Percentiles rank a stretch among this genome's conserved stretches.
phyloP scores from a whole-genome alignment of 2,329 filamentous ascomycete genomes.

The Aspergillus ruber region DNA sequence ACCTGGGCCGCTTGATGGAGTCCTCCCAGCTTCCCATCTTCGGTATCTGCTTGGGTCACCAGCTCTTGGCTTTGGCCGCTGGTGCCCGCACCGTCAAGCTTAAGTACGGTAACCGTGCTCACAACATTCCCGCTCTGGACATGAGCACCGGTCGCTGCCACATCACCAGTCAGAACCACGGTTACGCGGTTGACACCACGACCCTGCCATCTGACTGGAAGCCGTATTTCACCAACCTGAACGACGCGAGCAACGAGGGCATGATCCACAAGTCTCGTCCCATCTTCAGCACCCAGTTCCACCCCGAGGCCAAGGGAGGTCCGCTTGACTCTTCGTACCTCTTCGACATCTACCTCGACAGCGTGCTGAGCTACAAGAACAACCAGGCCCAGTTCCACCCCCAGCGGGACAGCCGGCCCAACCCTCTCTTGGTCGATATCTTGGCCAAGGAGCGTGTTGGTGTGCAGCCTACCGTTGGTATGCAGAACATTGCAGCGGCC shows the following conservation, averaged over 20 bases:
- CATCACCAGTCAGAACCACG: conserved; percentile 98
- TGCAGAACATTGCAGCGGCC: conserved; percentile 36
- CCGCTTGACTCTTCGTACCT: conserved; percentile 93
- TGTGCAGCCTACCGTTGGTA: conserved; percentile 63
- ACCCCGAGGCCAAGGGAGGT: conserved; percentile 95
- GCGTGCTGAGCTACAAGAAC: conserved; percentile 82
- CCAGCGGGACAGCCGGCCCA: conserved; percentile 78
- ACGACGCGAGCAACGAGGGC: conserved; percentile 93
- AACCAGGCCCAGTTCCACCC: conserved; percentile 64
- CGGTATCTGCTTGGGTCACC: conserved; percentile 96
- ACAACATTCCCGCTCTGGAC: conserved; percentile 95
- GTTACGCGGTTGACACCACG: conserved; percentile 83
- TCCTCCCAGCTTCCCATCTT: conserved; percentile 86
- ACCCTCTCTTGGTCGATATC: conserved; percentile 80
- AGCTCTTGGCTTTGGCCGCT: conserved; percentile 82
- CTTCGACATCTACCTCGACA: conserved; percentile 93
- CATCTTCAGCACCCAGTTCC: conserved; percentile 98
- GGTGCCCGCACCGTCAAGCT: conserved; percentile 92
- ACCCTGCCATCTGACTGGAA: conserved; percentile 84
- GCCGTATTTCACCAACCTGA: conserved; percentile 98
- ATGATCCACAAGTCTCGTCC: conserved; percentile 94
- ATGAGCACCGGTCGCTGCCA: conserved; percentile 95
- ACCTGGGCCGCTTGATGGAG: conserved; percentile 85
- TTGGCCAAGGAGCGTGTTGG: conserved; percentile 92
- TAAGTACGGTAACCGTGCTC: conserved; percentile 97